Percentiles rank a stretch among this genome's conserved stretches.
phyloP scores from a whole-genome alignment of 1,139 yeast species.

The Barnettozyma hawaiiensis region DNA sequence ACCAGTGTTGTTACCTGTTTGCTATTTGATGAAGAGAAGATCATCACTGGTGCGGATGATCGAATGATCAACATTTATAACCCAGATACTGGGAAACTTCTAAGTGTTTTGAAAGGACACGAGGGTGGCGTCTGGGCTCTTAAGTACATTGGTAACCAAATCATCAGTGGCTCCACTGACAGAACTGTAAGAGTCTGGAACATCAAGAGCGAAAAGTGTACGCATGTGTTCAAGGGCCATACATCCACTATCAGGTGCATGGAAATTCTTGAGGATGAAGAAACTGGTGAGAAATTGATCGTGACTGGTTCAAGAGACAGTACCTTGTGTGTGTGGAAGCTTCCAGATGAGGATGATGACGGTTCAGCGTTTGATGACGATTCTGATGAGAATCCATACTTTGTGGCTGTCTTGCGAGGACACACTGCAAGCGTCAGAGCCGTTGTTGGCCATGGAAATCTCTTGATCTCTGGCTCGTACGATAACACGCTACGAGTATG shows the following conservation, averaged over 20 bases:
- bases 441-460: constrained; percentile 79
- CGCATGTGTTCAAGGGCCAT: constrained; percentile 86
- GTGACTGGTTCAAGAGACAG: constrained; percentile 92
- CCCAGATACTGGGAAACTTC: constrained; percentile 62
- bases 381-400: constrained; percentile 54
- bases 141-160: constrained; percentile 69
- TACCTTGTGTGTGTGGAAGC: constrained; percentile 82
- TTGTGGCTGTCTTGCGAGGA: constrained; percentile 72
- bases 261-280: constrained; percentile 67
- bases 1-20: constrained; percentile 86
- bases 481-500: constrained; percentile 90
- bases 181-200: constrained; percentile 92
- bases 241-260: constrained; percentile 89
- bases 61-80: constrained; percentile 76
- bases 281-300: constrained; percentile 57
- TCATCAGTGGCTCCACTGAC: constrained; percentile 90
- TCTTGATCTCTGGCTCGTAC: constrained; percentile 84
- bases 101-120: constrained; percentile 76
- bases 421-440: constrained; percentile 88
- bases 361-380: constrained; percentile 36
- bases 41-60: constrained; percentile 92
- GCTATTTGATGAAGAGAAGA: constrained; percentile 86
- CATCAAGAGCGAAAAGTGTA: constrained; percentile 64
- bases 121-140: constrained; percentile 99
- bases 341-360: constrained; percentile 36